Evolutionary conservation across 192 early-diverging fungal genomes (phyloP).

Genomic region (Backusella tarrabulga): DNA sequence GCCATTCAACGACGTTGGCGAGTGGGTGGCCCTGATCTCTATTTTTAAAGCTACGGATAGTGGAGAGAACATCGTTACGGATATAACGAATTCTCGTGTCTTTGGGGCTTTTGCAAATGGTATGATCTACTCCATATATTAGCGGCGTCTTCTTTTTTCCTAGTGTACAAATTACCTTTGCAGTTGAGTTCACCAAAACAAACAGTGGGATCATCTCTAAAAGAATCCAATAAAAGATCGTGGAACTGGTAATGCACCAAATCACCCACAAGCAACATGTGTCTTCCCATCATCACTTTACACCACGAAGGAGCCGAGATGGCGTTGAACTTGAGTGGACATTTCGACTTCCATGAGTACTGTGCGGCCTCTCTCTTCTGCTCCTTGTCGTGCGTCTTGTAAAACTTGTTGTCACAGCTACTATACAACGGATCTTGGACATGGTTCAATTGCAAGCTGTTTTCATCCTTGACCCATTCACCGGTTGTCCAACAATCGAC

Average conservation of each 20-base stretch:
- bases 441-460: constrained; percentile 12
- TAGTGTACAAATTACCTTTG: constrained; percentile 28
- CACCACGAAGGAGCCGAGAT: constrained; percentile 38
- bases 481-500: constrained; percentile 33
- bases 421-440: constrained; percentile 34
- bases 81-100: constrained; percentile 33
- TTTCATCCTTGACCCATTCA: constrained; percentile 16
- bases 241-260: constrained; percentile 51
- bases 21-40: constrained; percentile 25
- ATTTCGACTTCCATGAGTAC: constrained; percentile 25
- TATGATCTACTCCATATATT: constrained; percentile 24
- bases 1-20: constrained; percentile 42
- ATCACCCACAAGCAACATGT: constrained; percentile 53
- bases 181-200: constrained; percentile 56
- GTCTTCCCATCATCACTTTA: constrained; percentile 31
- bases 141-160: background rate
- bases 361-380: constrained; percentile 19
- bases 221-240: constrained; percentile 50
- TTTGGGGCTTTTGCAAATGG: constrained; percentile 25
- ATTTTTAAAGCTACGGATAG: background rate
- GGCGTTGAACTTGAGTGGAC: constrained; percentile 20
- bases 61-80: constrained; percentile 50
- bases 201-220: constrained; percentile 50
- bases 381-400: background rate
- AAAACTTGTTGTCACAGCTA: constrained; percentile 27